Base-by-base conservation (phyloP, 106 monocot species). In the Phalaenopsis equestris region DNA sequence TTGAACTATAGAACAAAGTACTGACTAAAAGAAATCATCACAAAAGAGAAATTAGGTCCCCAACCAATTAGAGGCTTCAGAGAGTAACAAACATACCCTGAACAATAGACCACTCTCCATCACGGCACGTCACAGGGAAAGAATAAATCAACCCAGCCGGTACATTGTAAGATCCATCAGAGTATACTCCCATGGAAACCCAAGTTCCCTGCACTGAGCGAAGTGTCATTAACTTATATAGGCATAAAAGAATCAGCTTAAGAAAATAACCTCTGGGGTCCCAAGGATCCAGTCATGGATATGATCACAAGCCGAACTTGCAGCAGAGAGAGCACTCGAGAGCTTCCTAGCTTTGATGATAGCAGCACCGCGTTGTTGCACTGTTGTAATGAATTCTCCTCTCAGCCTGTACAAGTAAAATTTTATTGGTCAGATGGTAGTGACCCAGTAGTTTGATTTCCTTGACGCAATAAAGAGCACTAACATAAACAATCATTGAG, bases 121-220 rank as follows among this genome's bases (percentile, higher is more conserved):
- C 76, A 24, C 83, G 65, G 37, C 93, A 93, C 36, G 88, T 87
- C 72, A 93, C 93, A 57, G 93, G 93, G 55, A 88, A 93, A 49
- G 93, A 93, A 56, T 87, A 93, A 75, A 88, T 84, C 14, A 93
- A 3, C 36, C 90, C 90, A 42, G 79, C 83, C 41, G 90, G 93
- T 57, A 87, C 67, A 74, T 78, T 84, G 81, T 93, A 90, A 56
- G 88, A 81, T 24, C 93, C 90, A 81, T 93, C 93, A 75, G 93
- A 90, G 75, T 82, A 90, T 18, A 93, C 93, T 45, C 93, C 93
- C 93, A 93, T 93, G 70, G 93, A 93, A 24, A 90, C 90, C 82
- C 81, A 88, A 42, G 88, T 88, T 19, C 88, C 93, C 93, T 93
- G 80, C 14, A 81, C 41, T 15, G 78, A 41, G 19, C 19, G n/a